These are phyloP conservation scores for Euphorbia pulcherrima DNA, from an alignment of 345 rosid genomes.

Conservation along the genomic window DNA sequence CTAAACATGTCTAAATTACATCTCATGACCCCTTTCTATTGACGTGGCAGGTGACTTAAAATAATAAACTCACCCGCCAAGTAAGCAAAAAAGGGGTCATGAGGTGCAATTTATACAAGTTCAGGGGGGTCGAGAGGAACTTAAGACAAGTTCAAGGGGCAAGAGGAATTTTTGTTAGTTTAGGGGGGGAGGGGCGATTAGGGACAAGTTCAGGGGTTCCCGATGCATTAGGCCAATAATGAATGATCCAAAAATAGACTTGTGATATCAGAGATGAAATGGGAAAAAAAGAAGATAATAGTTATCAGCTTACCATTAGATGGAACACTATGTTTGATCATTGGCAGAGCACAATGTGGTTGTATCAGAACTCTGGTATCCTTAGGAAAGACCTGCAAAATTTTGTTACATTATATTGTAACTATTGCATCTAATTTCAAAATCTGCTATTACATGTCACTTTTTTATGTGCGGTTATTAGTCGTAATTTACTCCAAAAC, in stretches of 20 bases:
- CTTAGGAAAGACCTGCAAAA: slow-evolving; percentile 63
- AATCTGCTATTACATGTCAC: background rate
- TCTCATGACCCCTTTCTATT: too few species aligned
- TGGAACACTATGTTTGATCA: slow-evolving; percentile 22
- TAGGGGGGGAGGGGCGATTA: too few species aligned
- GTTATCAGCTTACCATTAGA: slow-evolving; percentile 31
- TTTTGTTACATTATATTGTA: background rate
- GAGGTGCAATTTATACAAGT: too few species aligned
- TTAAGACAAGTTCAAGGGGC: too few species aligned
- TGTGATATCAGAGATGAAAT: background rate
- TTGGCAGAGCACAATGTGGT: slow-evolving; percentile 26
- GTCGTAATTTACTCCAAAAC: background rate
- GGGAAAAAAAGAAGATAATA: background rate
- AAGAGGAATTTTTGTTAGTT: too few species aligned
- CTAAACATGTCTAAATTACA: too few species aligned
- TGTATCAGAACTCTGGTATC: slow-evolving; percentile 27
- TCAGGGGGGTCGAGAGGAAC: too few species aligned
- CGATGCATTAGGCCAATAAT: background rate
- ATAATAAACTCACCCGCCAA: too few species aligned
- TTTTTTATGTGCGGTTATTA: background rate
- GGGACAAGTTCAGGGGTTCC: too few species aligned
- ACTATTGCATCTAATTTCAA: background rate
- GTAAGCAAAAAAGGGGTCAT: too few species aligned
- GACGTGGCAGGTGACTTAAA: too few species aligned
- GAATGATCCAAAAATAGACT: background rate